phyloP scores from a whole-genome alignment of 306 rosid genomes.

The Luffa aegyptiaca region DNA sequence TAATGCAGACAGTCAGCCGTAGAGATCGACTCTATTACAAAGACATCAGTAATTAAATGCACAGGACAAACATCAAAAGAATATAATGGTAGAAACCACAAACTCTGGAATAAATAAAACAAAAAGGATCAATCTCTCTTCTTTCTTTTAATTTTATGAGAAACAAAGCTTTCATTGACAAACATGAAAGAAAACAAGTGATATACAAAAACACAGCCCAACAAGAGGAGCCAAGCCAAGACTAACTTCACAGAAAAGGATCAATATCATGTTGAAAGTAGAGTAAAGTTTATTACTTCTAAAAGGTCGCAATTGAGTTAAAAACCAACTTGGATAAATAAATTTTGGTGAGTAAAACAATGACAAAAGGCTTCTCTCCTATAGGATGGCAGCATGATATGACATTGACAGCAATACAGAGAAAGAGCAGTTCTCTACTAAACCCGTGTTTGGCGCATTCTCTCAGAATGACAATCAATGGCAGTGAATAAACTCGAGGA shows the following conservation, averaged over 20 bases:
- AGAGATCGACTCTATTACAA: neutral
- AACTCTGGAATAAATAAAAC: neutral
- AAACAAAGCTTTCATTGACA: neutral
- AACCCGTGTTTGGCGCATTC: neutral
- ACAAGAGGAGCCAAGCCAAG: neutral
- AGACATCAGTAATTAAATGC: neutral
- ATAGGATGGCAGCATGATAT: neutral
- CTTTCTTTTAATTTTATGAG: neutral
- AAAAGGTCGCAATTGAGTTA: neutral
- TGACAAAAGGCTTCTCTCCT: neutral
- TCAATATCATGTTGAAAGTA: neutral
- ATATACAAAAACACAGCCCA: neutral
- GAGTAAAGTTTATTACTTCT: neutral
- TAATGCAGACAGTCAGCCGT: constrained; percentile 10
- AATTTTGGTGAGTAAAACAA: neutral
- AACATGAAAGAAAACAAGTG: neutral
- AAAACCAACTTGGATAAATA: neutral
- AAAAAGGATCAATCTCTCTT: neutral
- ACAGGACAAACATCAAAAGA: neutral
- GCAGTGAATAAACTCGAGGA: neutral
- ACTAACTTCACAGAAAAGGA: neutral
- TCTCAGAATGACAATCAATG: neutral
- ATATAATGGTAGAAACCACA: neutral
- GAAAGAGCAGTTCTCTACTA: neutral
- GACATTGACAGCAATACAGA: neutral